phyloP scores from a whole-genome alignment of 2,329 filamentous ascomycete genomes.

The Epichloe scottii region DNA sequence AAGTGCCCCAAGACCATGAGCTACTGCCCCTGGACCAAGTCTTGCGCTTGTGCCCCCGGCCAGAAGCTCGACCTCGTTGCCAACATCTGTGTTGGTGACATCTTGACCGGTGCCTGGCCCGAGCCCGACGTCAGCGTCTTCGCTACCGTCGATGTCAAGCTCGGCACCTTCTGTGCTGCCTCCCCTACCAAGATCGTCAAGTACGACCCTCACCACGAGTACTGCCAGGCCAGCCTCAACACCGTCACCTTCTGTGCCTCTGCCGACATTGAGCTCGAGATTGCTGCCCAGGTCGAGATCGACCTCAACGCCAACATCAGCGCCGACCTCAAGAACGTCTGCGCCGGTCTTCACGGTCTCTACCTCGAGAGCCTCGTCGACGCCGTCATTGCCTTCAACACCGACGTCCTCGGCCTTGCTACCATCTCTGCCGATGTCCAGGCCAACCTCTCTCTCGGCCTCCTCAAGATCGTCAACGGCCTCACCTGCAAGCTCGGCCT shows the following conservation, averaged over 20 bases:
- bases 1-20: conserved; percentile 21
- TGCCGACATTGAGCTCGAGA: conserved; percentile 17
- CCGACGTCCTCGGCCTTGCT: conserved; percentile 19
- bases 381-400: conserved; percentile 26
- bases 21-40: conserved; percentile 25
- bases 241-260: conserved; percentile 23
- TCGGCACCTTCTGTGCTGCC: conserved; percentile 21
- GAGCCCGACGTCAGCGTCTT: conserved; percentile 17
- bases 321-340: conserved; percentile 18
- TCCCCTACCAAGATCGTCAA: conserved; percentile 23
- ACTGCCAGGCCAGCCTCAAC: conserved; percentile 22
- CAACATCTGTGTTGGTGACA: conserved; percentile 15
- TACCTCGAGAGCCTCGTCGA: conserved; percentile 19
- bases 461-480: conserved; percentile 13
- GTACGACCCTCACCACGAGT: conserved; percentile 21
- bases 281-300: conserved; percentile 11
- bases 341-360: conserved; percentile 20
- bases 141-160: conserved; percentile 14
- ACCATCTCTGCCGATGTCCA: conserved; percentile 15
- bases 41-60: conserved; percentile 32
- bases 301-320: conserved; percentile 15
- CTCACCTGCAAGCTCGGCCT: conserved; percentile 20
- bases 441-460: conserved; percentile 13
- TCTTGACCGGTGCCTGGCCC: conserved; percentile 21
- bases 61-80: conserved; percentile 23